phyloP scores from a whole-genome alignment of 768 basidiomycete genomes.

The Amanita rubescens region DNA sequence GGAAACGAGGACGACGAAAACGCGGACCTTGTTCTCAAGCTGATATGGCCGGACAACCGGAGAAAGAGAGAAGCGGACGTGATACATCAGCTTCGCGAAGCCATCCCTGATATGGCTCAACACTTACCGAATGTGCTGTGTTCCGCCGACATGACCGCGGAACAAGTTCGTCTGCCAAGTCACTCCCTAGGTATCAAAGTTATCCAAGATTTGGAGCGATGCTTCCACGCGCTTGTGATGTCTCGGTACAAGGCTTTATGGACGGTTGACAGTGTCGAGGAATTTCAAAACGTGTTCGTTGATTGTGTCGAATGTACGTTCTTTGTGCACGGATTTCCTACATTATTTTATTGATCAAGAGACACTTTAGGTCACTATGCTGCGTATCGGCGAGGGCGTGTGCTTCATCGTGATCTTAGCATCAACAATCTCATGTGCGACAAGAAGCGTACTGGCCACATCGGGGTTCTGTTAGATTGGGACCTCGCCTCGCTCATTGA shows the following conservation, averaged over 20 bases:
- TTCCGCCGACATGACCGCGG: not conserved
- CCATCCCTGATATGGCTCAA: slow-evolving; percentile 7
- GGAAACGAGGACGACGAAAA: not conserved
- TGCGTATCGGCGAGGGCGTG: slow-evolving; percentile 12
- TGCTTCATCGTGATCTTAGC: slow-evolving; percentile 27
- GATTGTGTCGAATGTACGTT: slow-evolving; percentile 25
- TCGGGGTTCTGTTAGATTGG: slow-evolving; percentile 24
- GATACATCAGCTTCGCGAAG: slow-evolving; percentile 4
- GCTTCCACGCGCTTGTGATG: slow-evolving; percentile 14
- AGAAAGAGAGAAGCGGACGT: slow-evolving; percentile 9
- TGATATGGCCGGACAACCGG: slow-evolving; percentile 10
- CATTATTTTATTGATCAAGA: not conserved
- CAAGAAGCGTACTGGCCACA: not conserved
- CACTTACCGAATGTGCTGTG: slow-evolving; percentile 11
- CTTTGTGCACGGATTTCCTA: not conserved
- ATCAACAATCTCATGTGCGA: slow-evolving; percentile 23
- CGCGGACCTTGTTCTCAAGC: slow-evolving; percentile 9
- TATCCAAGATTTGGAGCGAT: slow-evolving; percentile 5
- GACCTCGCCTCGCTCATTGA: slow-evolving; percentile 16
- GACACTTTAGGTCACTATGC: slow-evolving; percentile 17
- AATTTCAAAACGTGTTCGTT: slow-evolving; percentile 21
- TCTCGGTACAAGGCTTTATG: slow-evolving; percentile 16
- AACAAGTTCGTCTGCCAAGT: slow-evolving; percentile 11
- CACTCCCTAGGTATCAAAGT: not conserved
- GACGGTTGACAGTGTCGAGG: slow-evolving; percentile 14